These are phyloP conservation scores for Yamadazyma songkhlaensis DNA, from an alignment of 1,139 yeast genomes.

Conservation along the genomic window DNA sequence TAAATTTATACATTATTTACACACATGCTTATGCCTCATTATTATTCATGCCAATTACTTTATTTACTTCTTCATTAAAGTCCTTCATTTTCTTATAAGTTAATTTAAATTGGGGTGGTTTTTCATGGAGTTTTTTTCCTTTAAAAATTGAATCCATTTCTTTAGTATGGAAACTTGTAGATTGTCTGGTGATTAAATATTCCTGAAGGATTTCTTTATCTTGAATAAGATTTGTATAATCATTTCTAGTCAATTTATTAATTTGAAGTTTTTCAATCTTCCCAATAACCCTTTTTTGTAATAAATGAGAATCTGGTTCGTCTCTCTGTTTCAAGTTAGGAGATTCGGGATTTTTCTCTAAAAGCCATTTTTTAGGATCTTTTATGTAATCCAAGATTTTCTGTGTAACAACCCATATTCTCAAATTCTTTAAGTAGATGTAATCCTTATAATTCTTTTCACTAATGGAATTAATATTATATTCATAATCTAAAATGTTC, in stretches of 20 bases:
- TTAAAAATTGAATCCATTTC: slow-evolving; percentile 2
- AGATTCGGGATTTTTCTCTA: slow-evolving; percentile 6
- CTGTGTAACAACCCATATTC: slow-evolving; percentile 32
- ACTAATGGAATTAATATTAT: slow-evolving; percentile 21
- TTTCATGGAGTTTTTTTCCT: slow-evolving; percentile 4
- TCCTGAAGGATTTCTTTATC: slow-evolving; percentile 24
- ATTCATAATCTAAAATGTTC: slow-evolving; percentile 28
- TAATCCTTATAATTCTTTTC: slow-evolving; percentile 25
- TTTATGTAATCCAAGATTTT: slow-evolving; percentile 25
- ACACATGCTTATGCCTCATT: not conserved
- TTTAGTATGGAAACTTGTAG: slow-evolving; percentile 25
- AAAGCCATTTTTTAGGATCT: slow-evolving; percentile 22
- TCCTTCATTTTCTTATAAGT: slow-evolving; percentile 12
- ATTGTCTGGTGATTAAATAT: slow-evolving; percentile 20
- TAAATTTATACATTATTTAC: too few species aligned
- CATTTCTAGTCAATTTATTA: slow-evolving; percentile 21
- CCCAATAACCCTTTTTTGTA: slow-evolving; percentile 18
- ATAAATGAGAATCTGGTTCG: slow-evolving; percentile 3
- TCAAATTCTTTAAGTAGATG: slow-evolving; percentile 28
- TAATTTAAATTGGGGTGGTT: slow-evolving; percentile 11
- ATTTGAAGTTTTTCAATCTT: slow-evolving; percentile 20
- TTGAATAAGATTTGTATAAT: slow-evolving; percentile 28
- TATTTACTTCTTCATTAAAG: slow-evolving; percentile 17
- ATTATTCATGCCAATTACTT: slow-evolving; percentile 5
- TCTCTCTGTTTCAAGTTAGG: not conserved